phyloP scores from a whole-genome alignment of 495 filamentous ascomycete species.

The Podospora sp. region DNA sequence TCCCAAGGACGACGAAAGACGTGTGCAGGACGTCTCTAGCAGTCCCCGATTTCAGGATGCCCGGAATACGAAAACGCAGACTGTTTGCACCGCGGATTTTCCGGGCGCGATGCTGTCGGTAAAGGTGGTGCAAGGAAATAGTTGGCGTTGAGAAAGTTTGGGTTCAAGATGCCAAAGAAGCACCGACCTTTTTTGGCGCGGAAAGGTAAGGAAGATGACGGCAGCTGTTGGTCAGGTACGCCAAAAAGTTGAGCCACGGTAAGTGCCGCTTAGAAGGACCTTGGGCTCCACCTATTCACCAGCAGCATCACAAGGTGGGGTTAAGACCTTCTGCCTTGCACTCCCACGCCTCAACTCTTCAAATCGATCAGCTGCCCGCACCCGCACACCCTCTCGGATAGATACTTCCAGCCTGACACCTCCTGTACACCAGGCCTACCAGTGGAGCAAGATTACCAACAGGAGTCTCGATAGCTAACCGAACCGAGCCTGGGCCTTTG shows the following conservation, averaged over 20 bases:
- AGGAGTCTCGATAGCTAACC: too few species aligned
- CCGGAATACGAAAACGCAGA: background rate
- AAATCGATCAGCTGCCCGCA: background rate
- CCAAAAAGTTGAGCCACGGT: conserved; percentile 33
- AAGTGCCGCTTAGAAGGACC: conserved; percentile 31
- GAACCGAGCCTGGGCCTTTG: too few species aligned
- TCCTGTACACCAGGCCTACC: too few species aligned
- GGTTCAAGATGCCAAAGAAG: conserved; percentile 23
- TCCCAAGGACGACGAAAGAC: conserved; percentile 32
- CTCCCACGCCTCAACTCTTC: background rate
- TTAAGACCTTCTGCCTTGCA: background rate
- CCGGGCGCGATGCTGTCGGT: conserved; percentile 21
- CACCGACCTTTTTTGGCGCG: conserved; percentile 31
- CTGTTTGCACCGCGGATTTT: background rate
- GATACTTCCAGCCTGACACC: too few species aligned
- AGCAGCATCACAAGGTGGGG: conserved; percentile 8
- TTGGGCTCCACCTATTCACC: background rate
- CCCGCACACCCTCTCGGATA: too few species aligned
- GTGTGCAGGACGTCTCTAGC: conserved; percentile 42
- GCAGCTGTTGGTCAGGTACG: conserved; percentile 38
- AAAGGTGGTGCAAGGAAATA: conserved; percentile 10
- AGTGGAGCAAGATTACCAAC: too few species aligned
- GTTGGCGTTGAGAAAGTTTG: conserved; percentile 22
- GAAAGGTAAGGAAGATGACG: conserved; percentile 34
- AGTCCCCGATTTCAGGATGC: conserved; percentile 20